Base-by-base conservation (phyloP, 345 rosid genomes). In the Ceriops decandra region DNA sequence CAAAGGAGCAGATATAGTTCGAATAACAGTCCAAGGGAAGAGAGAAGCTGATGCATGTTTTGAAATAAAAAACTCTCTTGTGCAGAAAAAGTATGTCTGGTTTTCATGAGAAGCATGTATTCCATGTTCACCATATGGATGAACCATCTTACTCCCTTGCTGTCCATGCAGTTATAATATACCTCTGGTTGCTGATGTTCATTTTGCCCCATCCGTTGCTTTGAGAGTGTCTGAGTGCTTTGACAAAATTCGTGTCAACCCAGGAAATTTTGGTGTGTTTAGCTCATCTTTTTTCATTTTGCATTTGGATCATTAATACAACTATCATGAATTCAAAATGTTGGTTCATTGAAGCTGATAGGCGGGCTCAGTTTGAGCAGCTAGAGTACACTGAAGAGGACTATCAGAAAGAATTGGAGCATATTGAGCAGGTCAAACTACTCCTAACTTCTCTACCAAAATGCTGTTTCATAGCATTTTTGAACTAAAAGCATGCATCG, bases 1-100 rank as follows among this genome's bases (percentile, higher is more conserved):
- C 79, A 74, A 59, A 67, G 97, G 99, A 59, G 99, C 97, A 19
- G 96, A 95, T 80, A 77, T 91, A 36, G 99, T 95, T 51, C 88
- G 97, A 68, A 91, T 95, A 71, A 95, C 97, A 68, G 99, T 95
- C 75, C 99, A 95, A 87, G 96, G 99, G 77, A 95, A 86, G 87
- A 91, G 80, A 85, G 99, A 95, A 74, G 97, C 99, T 0, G 97
- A 95, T 77, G 96, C 99, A 3, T 91, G 97, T 72, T 91, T 90
- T 77, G 99, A 91, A 72, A 95, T 95, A 11, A 95, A 95, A 79
- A 89, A 91, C 72, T 57, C 90, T 60, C 93, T 95, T 60, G 88
- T 95, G 74, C 97, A 95, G 87, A 88, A 88, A 69, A 95, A 90
- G 99, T 95, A 35, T 60, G 66, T 46, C 24, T 36, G 49, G 59